Evolutionary conservation across 495 filamentous ascomycete genomes (phyloP), one percentile per base, ranked within the genome.

Genomic region (Talaromyces adpressus): DNA sequence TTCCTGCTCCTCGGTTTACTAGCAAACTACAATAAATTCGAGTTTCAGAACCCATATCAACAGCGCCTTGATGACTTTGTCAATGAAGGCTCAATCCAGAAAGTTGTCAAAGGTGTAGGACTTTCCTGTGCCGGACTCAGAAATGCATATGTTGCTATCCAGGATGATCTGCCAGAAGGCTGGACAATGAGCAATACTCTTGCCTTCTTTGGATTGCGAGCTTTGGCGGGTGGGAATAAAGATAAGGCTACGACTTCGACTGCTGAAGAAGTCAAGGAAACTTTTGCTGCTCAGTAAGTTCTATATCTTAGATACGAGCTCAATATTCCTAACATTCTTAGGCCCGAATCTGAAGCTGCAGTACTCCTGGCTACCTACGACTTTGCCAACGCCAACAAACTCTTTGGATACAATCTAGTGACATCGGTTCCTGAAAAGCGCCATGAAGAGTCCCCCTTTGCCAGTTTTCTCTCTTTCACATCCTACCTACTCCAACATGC

Each of bases 21-120:
- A 61, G 91, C 90, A 66, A 98, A 98, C 75, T 98, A 97, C 82
- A 97, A 97, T 82, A 98, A 97, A 75, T 98, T 98, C 68, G 94
- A 98, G 76, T 91, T 95, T 63, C 94, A 96, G 74, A 98, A 98
- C 67, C 94, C 94, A 6, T 98, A 98, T 69, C 89, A 93, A 69
- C 77, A 95, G 64, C 89, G 93, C 51, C 84, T 98, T n/a, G 92
- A 95, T 70, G 94, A 98, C 72, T 98, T 98, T 76, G 93, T 97
- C 65, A 97, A 98, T 67, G 93, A 98, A 70, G 77, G 79, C 0
- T 86, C 87, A 23, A 98, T 98, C 66, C 82, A 89, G 69, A 92
- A 89, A 64, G 90, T 97, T 53, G 83, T 93, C 61, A 79, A 81
- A 64, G 86, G 89, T 61, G 82, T 97, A 14, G 91, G 90, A 9